phyloP scores from a whole-genome alignment of 2,329 filamentous ascomycete genomes.

The Ramichloridium luteum region DNA sequence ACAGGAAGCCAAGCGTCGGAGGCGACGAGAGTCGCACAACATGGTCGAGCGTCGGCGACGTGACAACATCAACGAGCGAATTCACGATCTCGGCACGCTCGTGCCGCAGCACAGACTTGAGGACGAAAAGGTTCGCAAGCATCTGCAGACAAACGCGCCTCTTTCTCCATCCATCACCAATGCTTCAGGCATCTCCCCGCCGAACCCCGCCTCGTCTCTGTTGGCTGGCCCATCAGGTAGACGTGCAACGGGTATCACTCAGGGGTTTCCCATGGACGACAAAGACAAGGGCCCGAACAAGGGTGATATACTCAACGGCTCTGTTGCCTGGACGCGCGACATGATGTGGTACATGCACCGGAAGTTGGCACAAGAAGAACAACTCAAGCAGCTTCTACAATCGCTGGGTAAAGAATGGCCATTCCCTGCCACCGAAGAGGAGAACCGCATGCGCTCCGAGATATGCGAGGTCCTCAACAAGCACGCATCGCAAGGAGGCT shows the following conservation, averaged over 20 bases:
- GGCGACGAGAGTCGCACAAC: constrained; percentile 89
- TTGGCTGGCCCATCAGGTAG: constrained; percentile 75
- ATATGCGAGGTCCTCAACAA: constrained; percentile 75
- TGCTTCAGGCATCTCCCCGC: constrained; percentile 53
- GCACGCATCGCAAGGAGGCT: constrained; percentile 63
- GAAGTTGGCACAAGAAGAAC: constrained; percentile 79
- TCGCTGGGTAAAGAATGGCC: constrained; percentile 64
- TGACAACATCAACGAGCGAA: constrained; percentile 97
- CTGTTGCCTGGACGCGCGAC: constrained; percentile 93
- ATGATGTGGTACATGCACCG: constrained; percentile 93
- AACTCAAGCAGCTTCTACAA: constrained; percentile 63
- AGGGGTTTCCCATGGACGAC: constrained; percentile 83
- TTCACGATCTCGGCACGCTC: constrained; percentile 87
- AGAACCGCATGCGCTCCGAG: constrained; percentile 90
- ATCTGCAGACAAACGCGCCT: constrained; percentile 83
- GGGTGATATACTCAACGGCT: constrained; percentile 93
- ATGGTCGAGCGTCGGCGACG: constrained; percentile 85
- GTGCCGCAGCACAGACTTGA: constrained; percentile 87
- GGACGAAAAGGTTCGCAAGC: constrained; percentile 92
- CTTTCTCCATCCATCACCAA: constrained; percentile 65
- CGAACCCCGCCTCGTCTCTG: constrained; percentile 75
- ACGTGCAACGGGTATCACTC: constrained; percentile 75
- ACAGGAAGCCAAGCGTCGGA: constrained; percentile 85
- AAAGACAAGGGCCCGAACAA: constrained; percentile 99
- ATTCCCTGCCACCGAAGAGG: constrained; percentile 77